Evolutionary conservation across 2,329 filamentous ascomycete genomes (phyloP), one percentile per base, ranked within the genome.

Genomic region (Xylaria sp.): DNA sequence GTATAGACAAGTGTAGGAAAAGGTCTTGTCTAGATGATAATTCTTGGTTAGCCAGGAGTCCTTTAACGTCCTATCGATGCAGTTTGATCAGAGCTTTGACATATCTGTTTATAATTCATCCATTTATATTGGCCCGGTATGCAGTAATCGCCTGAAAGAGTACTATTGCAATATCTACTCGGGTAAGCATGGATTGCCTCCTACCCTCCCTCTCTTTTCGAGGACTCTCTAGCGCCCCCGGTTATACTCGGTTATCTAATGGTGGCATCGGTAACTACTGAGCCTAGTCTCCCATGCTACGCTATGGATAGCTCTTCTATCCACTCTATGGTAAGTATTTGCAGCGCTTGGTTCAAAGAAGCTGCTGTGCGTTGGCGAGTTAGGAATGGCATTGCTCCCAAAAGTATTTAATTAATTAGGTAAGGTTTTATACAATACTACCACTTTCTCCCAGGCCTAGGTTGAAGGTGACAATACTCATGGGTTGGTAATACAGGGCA

Each of bases 221-320:
- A 60, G 34, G n/a, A 55, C 39, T 32, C 39, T 43, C 39, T 18
- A 53, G 63, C 36, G 46, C 34, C 18, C 23, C 25, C 23, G 9
- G 25, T 50, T 50, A 30, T 50, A n/a, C 25, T 50, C 46, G 46
- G 46, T 5, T 50, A 50, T 50, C 20, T 28, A 5, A 46, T 32
- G 15, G 13, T 46, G 20, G 36, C 28, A 52, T 43, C 18, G 46
- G 41, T 4, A 43, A 52, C 43, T 28, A 30, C 32, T 48, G 15
- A 59, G 55, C 25, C 25, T 13, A 43, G 34, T 46, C 48, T 52
- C 43, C 61, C 43, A 48, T 28, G 23, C 13, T 48, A 28, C 45
- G 25, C 45, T 30, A 50, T 30, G 25, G 12, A 25, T n/a, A 30
- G 25, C 13, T 30, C 13, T 30, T 50, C 25, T n/a, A 50, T 30